Evolutionary conservation across 805 yeast genomes (phyloP).

Genomic region (Barnettozyma vustinii): DNA sequence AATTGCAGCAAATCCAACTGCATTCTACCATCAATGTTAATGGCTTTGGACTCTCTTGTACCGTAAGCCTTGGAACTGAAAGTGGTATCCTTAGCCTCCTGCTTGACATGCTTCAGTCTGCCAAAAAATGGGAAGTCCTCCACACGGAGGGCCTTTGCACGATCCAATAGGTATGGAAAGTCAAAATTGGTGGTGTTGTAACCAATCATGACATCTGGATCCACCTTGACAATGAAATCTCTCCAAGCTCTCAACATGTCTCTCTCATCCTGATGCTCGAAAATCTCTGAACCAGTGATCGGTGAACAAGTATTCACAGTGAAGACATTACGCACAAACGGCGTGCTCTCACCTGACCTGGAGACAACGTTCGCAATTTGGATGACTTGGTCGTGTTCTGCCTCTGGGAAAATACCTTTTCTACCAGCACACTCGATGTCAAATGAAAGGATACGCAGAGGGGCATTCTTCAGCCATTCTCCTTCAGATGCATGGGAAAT

Average conservation of each 20-base stretch:
- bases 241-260: slow-evolving; percentile 86
- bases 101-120: slow-evolving; percentile 58
- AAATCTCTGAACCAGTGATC: slow-evolving; percentile 89
- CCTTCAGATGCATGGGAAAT: slow-evolving; percentile 87
- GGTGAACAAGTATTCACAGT: slow-evolving; percentile 89
- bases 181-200: slow-evolving; percentile 94
- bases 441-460: slow-evolving; percentile 85
- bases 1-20: slow-evolving; percentile 91
- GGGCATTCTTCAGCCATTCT: slow-evolving; percentile 90
- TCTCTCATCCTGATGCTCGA: slow-evolving; percentile 65
- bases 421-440: slow-evolving; percentile 99
- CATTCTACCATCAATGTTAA: slow-evolving; percentile 92
- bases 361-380: slow-evolving; percentile 96
- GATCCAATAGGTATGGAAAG: slow-evolving; percentile 83
- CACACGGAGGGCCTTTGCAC: slow-evolving; percentile 71
- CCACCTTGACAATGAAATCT: slow-evolving; percentile 76
- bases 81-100: slow-evolving; percentile 73
- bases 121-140: slow-evolving; percentile 81
- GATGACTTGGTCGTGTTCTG: slow-evolving; percentile 88
- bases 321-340: slow-evolving; percentile 91
- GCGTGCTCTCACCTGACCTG: slow-evolving; percentile 73
- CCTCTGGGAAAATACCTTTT: slow-evolving; percentile 93
- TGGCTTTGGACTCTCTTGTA: slow-evolving; percentile 85
- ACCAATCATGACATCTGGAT: slow-evolving; percentile 96
- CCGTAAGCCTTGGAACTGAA: slow-evolving; percentile 97